These are phyloP conservation scores for Pythium insidiosum DNA, from an alignment of 352 stramenopile species.

Conservation along the genomic window DNA sequence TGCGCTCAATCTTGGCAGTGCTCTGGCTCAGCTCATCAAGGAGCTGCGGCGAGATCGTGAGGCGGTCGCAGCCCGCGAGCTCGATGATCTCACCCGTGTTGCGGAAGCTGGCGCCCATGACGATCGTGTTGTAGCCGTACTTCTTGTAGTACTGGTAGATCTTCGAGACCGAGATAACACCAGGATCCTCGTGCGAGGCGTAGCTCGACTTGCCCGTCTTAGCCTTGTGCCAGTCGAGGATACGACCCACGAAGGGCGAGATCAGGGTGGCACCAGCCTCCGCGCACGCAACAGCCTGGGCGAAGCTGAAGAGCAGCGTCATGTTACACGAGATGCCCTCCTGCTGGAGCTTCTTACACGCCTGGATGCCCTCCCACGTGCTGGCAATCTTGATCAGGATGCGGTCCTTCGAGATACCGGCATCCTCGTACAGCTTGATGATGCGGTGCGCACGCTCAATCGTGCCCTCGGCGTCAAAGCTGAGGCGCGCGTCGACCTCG, in stretches of 20 bases:
- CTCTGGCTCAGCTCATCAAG: conserved; percentile 89
- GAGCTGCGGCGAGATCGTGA: conserved; percentile 96
- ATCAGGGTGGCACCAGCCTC: conserved; percentile 95
- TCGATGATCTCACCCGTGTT: conserved; percentile 97
- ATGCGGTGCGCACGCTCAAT: conserved; percentile 92
- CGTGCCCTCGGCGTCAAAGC: conserved; percentile 93
- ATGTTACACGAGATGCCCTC: conserved; percentile 99
- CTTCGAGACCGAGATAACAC: conserved; percentile 93
- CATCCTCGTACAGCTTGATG: conserved; percentile 96
- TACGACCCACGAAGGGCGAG: conserved; percentile 94
- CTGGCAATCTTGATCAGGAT: conserved; percentile 98
- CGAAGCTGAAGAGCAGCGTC: conserved; percentile 97
- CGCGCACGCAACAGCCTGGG: conserved; percentile 93
- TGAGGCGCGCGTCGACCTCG: conserved; percentile 97
- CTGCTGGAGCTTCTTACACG: conserved; percentile 92
- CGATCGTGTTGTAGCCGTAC: conserved; percentile 92
- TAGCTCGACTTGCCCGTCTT: conserved; percentile 90
- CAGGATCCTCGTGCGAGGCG: conserved; percentile 93
- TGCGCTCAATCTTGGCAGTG: conserved; percentile 58
- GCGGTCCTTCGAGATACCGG: conserved; percentile 90
- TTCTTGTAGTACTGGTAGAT: conserved; percentile 99
- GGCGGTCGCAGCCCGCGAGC: conserved; percentile 94
- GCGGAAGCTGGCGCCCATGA: conserved; percentile 94
- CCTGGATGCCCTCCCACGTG: conserved; percentile 98
- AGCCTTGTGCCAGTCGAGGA: conserved; percentile 97